phyloP scores from a whole-genome alignment of 257 asterid genomes.

The Jacaranda copaia region DNA sequence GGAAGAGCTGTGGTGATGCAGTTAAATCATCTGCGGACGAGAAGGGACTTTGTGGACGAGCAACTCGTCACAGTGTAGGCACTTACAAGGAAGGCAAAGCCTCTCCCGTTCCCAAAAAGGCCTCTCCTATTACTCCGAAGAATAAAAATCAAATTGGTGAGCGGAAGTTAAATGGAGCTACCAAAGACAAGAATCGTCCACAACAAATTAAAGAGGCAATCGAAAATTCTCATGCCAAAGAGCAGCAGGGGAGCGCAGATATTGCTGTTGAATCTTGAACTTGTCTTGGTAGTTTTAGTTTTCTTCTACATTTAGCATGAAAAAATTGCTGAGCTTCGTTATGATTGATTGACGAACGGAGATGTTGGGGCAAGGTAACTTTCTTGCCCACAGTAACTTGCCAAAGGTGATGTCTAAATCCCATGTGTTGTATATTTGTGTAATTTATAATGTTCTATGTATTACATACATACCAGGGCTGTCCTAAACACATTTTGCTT shows the following conservation, averaged over 20 bases:
- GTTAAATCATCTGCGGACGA: constrained; percentile 57
- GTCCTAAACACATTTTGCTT: constrained; percentile 36
- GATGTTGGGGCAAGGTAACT: constrained; percentile 37
- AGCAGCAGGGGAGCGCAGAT: constrained; percentile 35
- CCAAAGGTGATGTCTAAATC: constrained; percentile 38
- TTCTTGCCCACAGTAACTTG: constrained; percentile 39
- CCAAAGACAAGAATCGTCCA: constrained; percentile 38
- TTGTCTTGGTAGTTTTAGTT: constrained; percentile 36
- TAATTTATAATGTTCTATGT: constrained; percentile 48
- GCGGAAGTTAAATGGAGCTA: constrained; percentile 51
- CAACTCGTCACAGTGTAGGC: constrained; percentile 75
- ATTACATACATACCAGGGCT: constrained; percentile 18
- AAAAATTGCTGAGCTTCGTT: constrained; percentile 39
- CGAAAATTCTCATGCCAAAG: constrained; percentile 40
- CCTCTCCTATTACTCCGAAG: constrained; percentile 60
- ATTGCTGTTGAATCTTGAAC: constrained; percentile 53
- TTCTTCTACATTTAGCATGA: constrained; percentile 36
- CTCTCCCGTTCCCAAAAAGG: constrained; percentile 43
- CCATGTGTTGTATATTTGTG: constrained; percentile 60
- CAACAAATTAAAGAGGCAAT: constrained; percentile 46
- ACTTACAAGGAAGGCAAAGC: constrained; percentile 50
- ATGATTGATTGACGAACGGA: constrained; percentile 7
- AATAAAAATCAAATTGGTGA: constrained; percentile 51
- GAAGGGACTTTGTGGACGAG: constrained; percentile 50
- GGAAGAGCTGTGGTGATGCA: constrained; percentile 88